Evolutionary conservation across 805 yeast species (phyloP).

Genomic region (Brettanomyces nanus): DNA sequence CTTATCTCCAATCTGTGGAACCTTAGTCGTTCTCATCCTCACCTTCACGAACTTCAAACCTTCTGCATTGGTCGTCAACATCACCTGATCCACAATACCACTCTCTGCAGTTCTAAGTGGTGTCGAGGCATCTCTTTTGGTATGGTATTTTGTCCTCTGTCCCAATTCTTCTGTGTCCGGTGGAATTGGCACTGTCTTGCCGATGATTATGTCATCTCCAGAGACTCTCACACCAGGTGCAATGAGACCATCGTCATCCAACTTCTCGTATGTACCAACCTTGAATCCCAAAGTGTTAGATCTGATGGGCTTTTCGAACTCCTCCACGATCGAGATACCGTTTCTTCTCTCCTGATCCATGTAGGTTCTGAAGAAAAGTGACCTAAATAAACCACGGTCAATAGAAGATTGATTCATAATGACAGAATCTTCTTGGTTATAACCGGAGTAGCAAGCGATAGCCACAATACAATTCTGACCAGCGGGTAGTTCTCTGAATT

Average conservation of each 20-base stretch:
- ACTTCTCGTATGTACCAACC: constrained; percentile 96
- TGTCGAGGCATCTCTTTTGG: constrained; percentile 97
- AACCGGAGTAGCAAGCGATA: constrained; percentile 95
- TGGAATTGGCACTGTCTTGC: constrained; percentile 98
- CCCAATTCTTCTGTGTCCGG: constrained; percentile 98
- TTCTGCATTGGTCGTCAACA: constrained; percentile 95
- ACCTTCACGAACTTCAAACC: constrained; percentile 97
- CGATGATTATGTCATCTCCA: constrained; percentile 97
- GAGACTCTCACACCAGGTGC: constrained; percentile 98
- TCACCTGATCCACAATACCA: constrained; percentile 97
- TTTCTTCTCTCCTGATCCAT: constrained; percentile 98
- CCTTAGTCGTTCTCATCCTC: constrained; percentile 96
- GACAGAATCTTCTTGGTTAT: constrained; percentile 99
- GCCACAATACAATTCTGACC: constrained; percentile 99
- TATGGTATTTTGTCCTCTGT: constrained; percentile 96
- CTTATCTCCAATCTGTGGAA: constrained; percentile 98
- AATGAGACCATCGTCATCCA: constrained; percentile 96
- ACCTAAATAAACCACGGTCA: constrained; percentile 93
- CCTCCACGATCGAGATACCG: constrained; percentile 97
- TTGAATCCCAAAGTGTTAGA: constrained; percentile 91
- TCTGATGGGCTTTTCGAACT: constrained; percentile 94
- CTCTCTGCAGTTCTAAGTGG: constrained; percentile 94
- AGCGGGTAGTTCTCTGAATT: constrained; percentile 96
- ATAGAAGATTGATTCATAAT: constrained; percentile 98
- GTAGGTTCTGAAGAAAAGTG: constrained; percentile 91